Conservation (phyloP, 306 rosid genomes). For the Echinosophora koreensis region DNA sequence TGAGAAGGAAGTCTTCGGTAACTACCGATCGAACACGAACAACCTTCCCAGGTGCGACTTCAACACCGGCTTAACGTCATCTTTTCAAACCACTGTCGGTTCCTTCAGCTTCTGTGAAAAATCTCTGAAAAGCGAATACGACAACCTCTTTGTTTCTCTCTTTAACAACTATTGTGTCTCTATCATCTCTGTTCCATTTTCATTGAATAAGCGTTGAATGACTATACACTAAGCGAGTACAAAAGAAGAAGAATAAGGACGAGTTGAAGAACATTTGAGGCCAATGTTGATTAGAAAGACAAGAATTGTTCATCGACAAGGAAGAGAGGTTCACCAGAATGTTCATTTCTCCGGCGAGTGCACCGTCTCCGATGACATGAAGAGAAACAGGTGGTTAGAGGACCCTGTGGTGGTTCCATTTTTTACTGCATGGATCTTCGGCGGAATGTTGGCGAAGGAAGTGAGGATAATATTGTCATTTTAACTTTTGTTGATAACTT, state of each 20-base stretch:
- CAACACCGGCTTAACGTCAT: constrained; percentile 75
- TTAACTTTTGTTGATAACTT: too few species aligned
- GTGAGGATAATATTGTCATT: too few species aligned
- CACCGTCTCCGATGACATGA: constrained; percentile 42
- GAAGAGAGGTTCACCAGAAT: constrained; percentile 56
- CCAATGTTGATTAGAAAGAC: constrained; percentile 62
- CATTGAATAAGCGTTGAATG: constrained; percentile 32
- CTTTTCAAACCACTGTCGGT: constrained; percentile 55
- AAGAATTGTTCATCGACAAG: constrained; percentile 51
- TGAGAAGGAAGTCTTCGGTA: constrained; percentile 61
- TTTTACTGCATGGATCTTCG: too few species aligned
- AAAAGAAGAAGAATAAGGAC: too few species aligned
- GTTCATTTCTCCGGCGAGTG: constrained; percentile 73
- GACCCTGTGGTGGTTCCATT: too few species aligned
- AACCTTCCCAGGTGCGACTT: constrained; percentile 84
- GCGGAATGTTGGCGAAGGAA: too few species aligned
- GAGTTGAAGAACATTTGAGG: constrained; percentile 38
- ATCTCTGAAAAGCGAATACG: background rate
- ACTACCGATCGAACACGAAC: constrained; percentile 83
- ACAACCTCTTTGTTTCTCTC: background rate
- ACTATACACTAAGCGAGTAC: constrained; percentile 46
- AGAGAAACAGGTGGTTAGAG: background rate
- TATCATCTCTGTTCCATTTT: constrained; percentile 48
- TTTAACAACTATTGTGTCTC: constrained; percentile 19
- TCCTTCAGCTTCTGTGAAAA: constrained; percentile 59